Evolutionary conservation across 1,139 yeast species (phyloP), one percentile per base, ranked within the genome.

Genomic region (Scheffersomyces titani): DNA sequence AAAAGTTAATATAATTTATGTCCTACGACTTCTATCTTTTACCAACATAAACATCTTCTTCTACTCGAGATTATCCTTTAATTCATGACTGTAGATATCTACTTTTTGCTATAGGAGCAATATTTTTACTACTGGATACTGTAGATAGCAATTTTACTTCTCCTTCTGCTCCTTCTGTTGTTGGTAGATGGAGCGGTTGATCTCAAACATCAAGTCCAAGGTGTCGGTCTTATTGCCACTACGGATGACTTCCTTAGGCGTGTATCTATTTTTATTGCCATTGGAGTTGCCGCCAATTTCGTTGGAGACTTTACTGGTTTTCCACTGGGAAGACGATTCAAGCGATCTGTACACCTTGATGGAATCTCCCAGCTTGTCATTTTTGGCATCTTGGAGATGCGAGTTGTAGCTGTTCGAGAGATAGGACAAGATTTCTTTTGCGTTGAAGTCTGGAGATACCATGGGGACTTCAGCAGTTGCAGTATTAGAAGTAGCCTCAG

Each of bases 321-420:
- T 68, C 73, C 73, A 70, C 53, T 62, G 69, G n/a, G 66, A 62
- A n/a, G 68, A 61, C 5, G 70, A 55, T 40, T 70, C 73, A 47
- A 67, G 59, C 22, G 71, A 64, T 44, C 62, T 56, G 50, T 68
- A 69, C 5, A 67, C 57, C 49, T 63, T 66, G 51, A 60, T 59
- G 18, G 54, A 51, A 16, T 63, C 67, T 9, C 66, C 69, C 9
- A 52, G 57, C 51, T 65, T 64, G 52, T 66, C 70, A 4, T 59
- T 56, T 50, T 57, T 62, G 19, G 70, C 69, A 22, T 59, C 55
- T n/a, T 59, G 61, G 20, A 67, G 46, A 47, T 68, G 62, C n/a
- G 53, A 54, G 30, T 60, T 52, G 56, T 60, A 67, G 36, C 61
- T 57, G 3, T 62, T 45, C 51, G 59, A 58, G 18, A 69, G 61